Base-by-base conservation (phyloP, 108 stramenopile genomes). In the Conticribra weissflogii region DNA sequence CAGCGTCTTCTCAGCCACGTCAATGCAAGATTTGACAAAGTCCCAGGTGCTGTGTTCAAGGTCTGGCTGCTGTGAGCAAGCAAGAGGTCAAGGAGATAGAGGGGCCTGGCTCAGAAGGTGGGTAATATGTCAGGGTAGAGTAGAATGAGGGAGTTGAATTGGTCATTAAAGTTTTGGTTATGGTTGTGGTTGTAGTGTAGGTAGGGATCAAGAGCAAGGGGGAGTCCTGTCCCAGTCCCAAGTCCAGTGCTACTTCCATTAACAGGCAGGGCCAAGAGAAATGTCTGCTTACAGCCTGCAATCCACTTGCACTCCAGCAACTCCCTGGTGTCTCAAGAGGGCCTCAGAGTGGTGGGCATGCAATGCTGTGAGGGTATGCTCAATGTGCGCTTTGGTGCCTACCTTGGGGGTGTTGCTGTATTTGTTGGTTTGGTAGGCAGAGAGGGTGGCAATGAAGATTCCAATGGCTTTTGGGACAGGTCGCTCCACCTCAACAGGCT, bases 281-380 rank as follows among this genome's bases (percentile, higher is more conserved):
- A 53, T 14, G 51, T 52, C 5, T 23, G 54, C 21, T 67, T 55
- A 17, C 66, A 67, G 1, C 23, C 41, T 3, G 33, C 18, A 27
- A 67, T 36, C 33, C 79, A 56, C 58, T 71, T 66, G 41, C 69
- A 74, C 24, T 66, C 58, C 52, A 93, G 63, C 24, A 81, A 82
- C 31, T 63, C 69, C 14, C 74, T 41, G 36, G 85, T 87, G 62
- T 93, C 92, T 9, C 36, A 50, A 54, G 18, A 53, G 1, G 7
- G 30, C 47, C 3, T 49, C 33, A 2, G 24, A 22, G 24, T 54
- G 18, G 2, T 52, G 19, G 2, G 44, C 66, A 45, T 54, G 44
- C 53, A 48, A 33, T 12, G 8, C 19, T 0, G 46, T 34, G 33
- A 65, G 27, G 14, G 46, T 52, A 12, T 51, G 24, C 21, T 65